Conservation (phyloP, 1,284 basidiomycete species). For the Veloboletus limbatus region DNA sequence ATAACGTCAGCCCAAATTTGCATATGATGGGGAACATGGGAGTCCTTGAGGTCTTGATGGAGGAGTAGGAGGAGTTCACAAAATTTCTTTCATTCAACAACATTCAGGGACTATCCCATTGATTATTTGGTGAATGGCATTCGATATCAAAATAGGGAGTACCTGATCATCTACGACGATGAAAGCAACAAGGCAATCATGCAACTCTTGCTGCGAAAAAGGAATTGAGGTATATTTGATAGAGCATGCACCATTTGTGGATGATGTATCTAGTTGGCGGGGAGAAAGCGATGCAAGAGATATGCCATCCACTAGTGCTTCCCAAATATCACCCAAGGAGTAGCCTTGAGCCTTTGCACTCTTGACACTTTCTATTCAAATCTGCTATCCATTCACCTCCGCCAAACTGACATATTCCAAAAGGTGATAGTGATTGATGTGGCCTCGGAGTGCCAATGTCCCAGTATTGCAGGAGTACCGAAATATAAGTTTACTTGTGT, state of each 20-base stretch:
- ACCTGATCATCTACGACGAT: neutral
- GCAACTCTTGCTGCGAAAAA: neutral
- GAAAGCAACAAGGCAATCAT: neutral
- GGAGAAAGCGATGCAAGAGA: neutral
- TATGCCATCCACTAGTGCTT: neutral
- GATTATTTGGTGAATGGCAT: no score
- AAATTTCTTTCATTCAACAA: neutral
- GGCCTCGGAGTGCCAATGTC: neutral
- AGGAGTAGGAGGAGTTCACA: neutral
- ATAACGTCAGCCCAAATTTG: neutral
- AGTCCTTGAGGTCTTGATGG: neutral
- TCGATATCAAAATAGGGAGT: no score
- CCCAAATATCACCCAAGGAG: neutral
- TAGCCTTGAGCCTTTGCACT: neutral
- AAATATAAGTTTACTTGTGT: no score
- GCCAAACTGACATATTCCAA: no score
- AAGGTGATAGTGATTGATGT: neutral
- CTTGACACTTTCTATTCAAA: neutral
- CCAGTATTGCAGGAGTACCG: no score
- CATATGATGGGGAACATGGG: neutral
- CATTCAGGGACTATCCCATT: neutral
- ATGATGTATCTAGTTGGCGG: neutral
- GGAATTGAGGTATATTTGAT: neutral
- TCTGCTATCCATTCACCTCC: no score
- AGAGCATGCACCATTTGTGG: neutral